Evolutionary conservation across 2,329 filamentous ascomycete genomes (phyloP).

Genomic region (Coniochaeta hoffmannii): DNA sequence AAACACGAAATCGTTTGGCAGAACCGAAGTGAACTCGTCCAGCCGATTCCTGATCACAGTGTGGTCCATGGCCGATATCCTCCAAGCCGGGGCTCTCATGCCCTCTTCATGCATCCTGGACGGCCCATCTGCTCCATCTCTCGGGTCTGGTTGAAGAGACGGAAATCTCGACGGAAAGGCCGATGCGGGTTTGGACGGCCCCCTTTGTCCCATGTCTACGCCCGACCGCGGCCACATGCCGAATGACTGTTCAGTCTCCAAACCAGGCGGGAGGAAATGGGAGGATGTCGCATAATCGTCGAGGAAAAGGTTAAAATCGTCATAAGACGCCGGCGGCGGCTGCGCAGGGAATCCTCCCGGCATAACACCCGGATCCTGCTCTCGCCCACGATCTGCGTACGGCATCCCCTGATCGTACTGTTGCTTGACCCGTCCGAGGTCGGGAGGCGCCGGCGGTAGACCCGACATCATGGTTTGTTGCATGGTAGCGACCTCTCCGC

Average conservation of each 20-base stretch:
- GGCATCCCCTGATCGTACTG: slow-evolving; percentile 40
- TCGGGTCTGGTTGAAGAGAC: slow-evolving; percentile 45
- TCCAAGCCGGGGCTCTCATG: slow-evolving; percentile 30
- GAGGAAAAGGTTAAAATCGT: slow-evolving; percentile 53
- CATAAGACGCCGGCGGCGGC: slow-evolving; percentile 33
- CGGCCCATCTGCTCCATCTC: slow-evolving; percentile 31
- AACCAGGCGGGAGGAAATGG: slow-evolving; percentile 47
- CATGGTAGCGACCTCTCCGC: slow-evolving; percentile 46
- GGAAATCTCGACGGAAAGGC: slow-evolving; percentile 48
- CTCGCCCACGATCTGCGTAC: slow-evolving; percentile 41
- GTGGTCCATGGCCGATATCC: slow-evolving; percentile 47
- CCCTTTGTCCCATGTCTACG: slow-evolving; percentile 24
- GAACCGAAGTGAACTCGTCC: slow-evolving; percentile 51
- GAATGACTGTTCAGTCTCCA: slow-evolving; percentile 46
- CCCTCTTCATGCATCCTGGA: slow-evolving; percentile 33
- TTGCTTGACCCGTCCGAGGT: slow-evolving; percentile 37
- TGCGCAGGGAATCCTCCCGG: slow-evolving; percentile 31
- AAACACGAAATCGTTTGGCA: slow-evolving; percentile 57
- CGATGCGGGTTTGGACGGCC: slow-evolving; percentile 38
- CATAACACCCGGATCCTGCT: slow-evolving; percentile 33
- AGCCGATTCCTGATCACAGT: slow-evolving; percentile 50
- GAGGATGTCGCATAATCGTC: slow-evolving; percentile 49
- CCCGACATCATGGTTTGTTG: slow-evolving; percentile 39
- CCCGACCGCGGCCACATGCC: slow-evolving; percentile 40
- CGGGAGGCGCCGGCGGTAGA: slow-evolving; percentile 30